Base-by-base conservation (phyloP, 345 rosid species). In the Murraya paniculata region DNA sequence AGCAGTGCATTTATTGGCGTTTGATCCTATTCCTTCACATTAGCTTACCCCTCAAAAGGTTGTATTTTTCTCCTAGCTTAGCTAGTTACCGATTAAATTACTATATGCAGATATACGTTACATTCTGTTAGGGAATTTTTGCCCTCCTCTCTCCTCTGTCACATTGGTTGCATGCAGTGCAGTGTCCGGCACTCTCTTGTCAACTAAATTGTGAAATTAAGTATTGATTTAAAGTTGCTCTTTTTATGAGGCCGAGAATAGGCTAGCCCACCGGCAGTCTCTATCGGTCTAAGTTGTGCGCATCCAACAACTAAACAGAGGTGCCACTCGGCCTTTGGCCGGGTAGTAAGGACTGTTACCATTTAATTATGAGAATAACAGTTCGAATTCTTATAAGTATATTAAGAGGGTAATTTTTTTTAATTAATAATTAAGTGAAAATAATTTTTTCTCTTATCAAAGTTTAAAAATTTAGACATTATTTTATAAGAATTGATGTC, bases 221-320 rank as follows among this genome's bases (percentile, higher is more conserved):
- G 45, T 30, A 7, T 1, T 58, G 45, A 64, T 45, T 33, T n/a
- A n/a, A 5, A 6, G 77, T 57, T 66, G 62, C 55, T 72, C 58
- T 73, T 72, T 68, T 68, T 16, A 41, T 64, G 77, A 62, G 79
- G 74, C 61, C 72, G n/a, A 64, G 31, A 77, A 74, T 61, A 36
- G 68, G 58, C 50, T 56, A 35, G 75, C 80, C 66, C 59, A 36
- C 24, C 71, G 41, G 5, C 18, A 31, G 35, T 60, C 21, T 30
- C 35, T 27, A 45, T 38, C 21, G 21, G 33, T n/a, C 5, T 64
- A 25, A 41, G 57, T 21, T n/a, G 27, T 3, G 11, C 71, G 8
- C 24, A n/a, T 24, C 50, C n/a, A n/a, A n/a, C n/a, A n/a, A n/a
- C n/a, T n/a, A n/a, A n/a, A n/a, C n/a, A n/a, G n/a, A n/a, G n/a